Percentiles rank a stretch among this genome's conserved stretches.
Evolutionary conservation across 306 rosid species (phyloP).

Genomic region (Boehmeria nivea): DNA sequence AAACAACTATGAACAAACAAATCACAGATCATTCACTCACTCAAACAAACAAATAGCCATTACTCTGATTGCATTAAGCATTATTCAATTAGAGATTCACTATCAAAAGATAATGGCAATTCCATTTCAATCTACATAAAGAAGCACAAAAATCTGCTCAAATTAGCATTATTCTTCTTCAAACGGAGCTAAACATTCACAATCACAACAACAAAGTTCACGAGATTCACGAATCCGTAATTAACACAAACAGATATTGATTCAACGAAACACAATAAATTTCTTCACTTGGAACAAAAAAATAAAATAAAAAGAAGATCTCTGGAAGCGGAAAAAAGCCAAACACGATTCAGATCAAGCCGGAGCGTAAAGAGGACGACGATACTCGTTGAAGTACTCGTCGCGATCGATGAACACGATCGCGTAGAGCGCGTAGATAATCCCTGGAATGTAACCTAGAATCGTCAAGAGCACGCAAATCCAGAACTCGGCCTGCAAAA

Average conservation of each 20-base stretch:
- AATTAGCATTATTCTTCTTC: background rate
- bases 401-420: conserved; percentile 79
- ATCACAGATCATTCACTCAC: too few relatives aligned
- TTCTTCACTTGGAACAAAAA: too few relatives aligned
- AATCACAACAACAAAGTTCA: background rate
- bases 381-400: conserved; percentile 71
- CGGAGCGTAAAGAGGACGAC: conserved; percentile 69
- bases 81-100: too few relatives aligned
- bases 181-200: background rate
- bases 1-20: too few relatives aligned
- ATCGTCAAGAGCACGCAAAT: conserved; percentile 79
- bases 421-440: conserved; percentile 84
- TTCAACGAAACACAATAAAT: background rate
- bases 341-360: conserved; percentile 10
- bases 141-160: too few relatives aligned
- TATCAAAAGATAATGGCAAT: too few relatives aligned
- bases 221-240: background rate
- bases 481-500: conserved; percentile 63
- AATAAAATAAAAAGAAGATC: background rate
- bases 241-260: background rate
- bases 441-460: conserved; percentile 87
- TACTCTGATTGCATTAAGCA: too few relatives aligned
- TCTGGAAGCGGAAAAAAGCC: background rate
- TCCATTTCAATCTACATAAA: too few relatives aligned
- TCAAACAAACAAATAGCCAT: too few relatives aligned